Evolutionary conservation across 2,329 filamentous ascomycete genomes (phyloP), one percentile per base, ranked within the genome.

Genomic region (Ambrosiella cleistominuta): DNA sequence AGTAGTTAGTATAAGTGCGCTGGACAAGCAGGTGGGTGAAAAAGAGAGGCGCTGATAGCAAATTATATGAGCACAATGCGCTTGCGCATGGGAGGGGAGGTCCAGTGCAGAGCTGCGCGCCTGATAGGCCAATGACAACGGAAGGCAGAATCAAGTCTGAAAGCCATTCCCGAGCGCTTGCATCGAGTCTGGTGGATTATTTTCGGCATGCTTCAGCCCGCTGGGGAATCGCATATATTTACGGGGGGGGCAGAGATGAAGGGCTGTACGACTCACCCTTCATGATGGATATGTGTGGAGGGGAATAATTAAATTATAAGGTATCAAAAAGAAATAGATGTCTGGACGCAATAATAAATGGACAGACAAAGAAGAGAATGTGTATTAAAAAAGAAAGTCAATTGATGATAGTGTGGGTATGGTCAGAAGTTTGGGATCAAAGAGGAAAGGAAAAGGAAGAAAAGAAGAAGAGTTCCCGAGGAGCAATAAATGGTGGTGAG

Each of bases 271-370:
- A 52, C 50, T 17, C 65, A 70, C 68, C 68, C 65, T 70, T 70
- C 68, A 70, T 70, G 61, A 60, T 70, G 65, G 64, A 64, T 62
- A 64, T 60, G 53, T 38, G 55, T 40, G 35, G 38, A 56, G 55
- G 38, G 19, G 19, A 59, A 36, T 12, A 52, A 58, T 58, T 56
- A 58, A 56, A 57, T 60, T 56, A 60, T 47, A 61, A 37, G 44
- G 57, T 58, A 54, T 37, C 19, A 47, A 54, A 38, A 51, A 60
- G 53, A 27, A 56, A 39, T 38, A 40, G 54, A 40, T 56, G 27
- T 49, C 59, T 58, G 47, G 45, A 27, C 38, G 38, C 37, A 39
- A 53, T 36, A 60, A 54, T 13, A 37, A 58, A 61, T 45, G 56
- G 40, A 51, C 56, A 58, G 39, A 57, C 27, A 61, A 39, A 56